Percentiles rank a stretch among this genome's conserved stretches.
phyloP scores from a whole-genome alignment of 306 rosid genomes.

The Cotoneaster glaucophyllus region DNA sequence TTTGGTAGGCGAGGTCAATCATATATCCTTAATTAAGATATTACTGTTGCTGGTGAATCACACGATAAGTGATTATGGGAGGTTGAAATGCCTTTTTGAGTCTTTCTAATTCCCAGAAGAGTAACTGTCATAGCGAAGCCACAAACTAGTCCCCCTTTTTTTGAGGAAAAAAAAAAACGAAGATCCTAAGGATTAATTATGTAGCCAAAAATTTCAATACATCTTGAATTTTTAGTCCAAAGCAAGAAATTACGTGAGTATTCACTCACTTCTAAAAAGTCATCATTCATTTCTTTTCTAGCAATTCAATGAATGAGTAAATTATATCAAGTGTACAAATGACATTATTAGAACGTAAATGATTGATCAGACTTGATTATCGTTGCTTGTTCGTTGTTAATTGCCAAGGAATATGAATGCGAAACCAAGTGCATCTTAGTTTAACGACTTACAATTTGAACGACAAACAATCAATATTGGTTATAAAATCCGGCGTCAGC shows the following conservation, averaged over 20 bases:
- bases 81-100: no score
- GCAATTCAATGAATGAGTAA: not conserved
- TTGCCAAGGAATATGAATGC: not conserved
- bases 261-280: not conserved
- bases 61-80: no score
- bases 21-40: not conserved
- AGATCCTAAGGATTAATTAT: not conserved
- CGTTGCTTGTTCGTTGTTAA: not conserved
- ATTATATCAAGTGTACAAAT: no score
- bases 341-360: no score
- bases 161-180: rapidly evolving
- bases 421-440: not conserved
- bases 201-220: not conserved
- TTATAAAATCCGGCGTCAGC: not conserved
- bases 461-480: not conserved
- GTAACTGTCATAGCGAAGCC: rapidly evolving
- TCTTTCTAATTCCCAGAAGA: no score
- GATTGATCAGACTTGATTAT: no score
- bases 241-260: not conserved
- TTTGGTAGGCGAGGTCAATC: conserved; percentile 2
- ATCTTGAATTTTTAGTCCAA: not conserved
- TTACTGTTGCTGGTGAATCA: no score
- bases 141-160: no score
- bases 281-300: not conserved
- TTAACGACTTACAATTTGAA: not conserved